Evolutionary conservation across 2,329 filamentous ascomycete genomes (phyloP), one percentile per base, ranked within the genome.

Genomic region (Dichotomopilus funicola): DNA sequence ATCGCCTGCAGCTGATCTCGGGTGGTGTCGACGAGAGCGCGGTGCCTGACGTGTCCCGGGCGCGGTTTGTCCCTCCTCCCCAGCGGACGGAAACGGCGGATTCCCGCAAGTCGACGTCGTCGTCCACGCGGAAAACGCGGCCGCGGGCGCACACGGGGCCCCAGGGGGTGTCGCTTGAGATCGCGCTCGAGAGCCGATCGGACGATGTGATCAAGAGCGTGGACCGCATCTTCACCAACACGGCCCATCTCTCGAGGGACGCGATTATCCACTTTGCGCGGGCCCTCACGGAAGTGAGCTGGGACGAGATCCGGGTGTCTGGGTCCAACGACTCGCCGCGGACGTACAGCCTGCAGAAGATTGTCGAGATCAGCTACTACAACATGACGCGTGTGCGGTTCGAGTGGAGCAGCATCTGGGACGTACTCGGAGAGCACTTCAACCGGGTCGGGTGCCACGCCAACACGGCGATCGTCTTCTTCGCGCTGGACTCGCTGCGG

Each of bases 301-400:
- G 94, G 94, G 92, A 97, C 67, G 94, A 99, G 71, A 99, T 99
- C 66, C 92, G 95, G 68, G 95, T 94, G 3, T 97, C 94, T 0
- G 94, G 94, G 0, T 89, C 92, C 55, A 96, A 92, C 67, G 94
- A 99, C 58, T 95, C 90, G 27, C 94, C 94, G 9, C 85, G 95
- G 53, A 99, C 92, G 7, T 99, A 96, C 78, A 96, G 91, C 73
- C 75, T 99, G 59, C 94, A 99, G 68, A 99, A 99, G 72, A 83
- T 99, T 60, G 95, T 99, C 12, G 94, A 99, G 72, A 97, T 99
- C 71, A 95, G 90, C 70, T 96, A 96, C 72, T 99, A 99, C 82
- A 99, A 99, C 75, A 99, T 99, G 94, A 91, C 89, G 57, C 86
- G 94, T 77, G 92, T 99, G 38, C 87, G 94, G 65, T 97, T 97